These are phyloP conservation scores for Serpula lacrymans DNA, from an alignment of 768 basidiomycete species.

Conservation along the genomic window DNA sequence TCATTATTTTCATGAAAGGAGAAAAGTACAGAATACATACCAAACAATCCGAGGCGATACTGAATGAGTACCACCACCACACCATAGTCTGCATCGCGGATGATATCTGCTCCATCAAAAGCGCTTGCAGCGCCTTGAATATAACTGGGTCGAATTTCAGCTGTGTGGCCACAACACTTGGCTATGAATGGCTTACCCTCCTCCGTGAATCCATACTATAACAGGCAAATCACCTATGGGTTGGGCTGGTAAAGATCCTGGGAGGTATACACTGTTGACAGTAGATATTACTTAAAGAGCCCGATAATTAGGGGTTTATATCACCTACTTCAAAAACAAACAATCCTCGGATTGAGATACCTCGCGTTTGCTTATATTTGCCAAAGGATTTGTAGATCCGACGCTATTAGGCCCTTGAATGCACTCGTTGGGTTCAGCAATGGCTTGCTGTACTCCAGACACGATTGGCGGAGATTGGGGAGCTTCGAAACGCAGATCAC, in stretches of 20 bases:
- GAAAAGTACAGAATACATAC: background rate
- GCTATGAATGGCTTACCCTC: constrained; percentile 23
- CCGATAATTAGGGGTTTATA: background rate
- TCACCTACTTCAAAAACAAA: background rate
- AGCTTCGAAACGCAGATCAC: constrained; percentile 22
- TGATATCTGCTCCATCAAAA: background rate
- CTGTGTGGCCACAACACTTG: constrained; percentile 17
- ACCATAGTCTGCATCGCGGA: constrained; percentile 37
- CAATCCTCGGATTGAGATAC: constrained; percentile 1
- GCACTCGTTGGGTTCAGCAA: constrained; percentile 21
- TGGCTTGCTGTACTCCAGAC: constrained; percentile 23
- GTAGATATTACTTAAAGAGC: background rate
- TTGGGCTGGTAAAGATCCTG: background rate
- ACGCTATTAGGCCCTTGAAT: constrained; percentile 22
- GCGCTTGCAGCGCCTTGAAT: constrained; percentile 34
- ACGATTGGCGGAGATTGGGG: constrained; percentile 20
- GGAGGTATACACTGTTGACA: background rate
- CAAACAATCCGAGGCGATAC: constrained; percentile 38
- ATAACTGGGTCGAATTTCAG: constrained; percentile 35
- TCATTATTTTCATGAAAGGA: background rate
- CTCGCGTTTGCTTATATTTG: too few species aligned
- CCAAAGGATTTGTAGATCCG: constrained; percentile 24
- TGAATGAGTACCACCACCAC: constrained; percentile 17
- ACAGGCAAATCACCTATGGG: constrained; percentile 7
- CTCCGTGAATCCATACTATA: constrained; percentile 24